A percentile compares a stretch with the other conserved stretches of the same genome.
Conservation (phyloP, 2,329 filamentous ascomycete genomes). For the Akanthomyces uredinophilus region DNA sequence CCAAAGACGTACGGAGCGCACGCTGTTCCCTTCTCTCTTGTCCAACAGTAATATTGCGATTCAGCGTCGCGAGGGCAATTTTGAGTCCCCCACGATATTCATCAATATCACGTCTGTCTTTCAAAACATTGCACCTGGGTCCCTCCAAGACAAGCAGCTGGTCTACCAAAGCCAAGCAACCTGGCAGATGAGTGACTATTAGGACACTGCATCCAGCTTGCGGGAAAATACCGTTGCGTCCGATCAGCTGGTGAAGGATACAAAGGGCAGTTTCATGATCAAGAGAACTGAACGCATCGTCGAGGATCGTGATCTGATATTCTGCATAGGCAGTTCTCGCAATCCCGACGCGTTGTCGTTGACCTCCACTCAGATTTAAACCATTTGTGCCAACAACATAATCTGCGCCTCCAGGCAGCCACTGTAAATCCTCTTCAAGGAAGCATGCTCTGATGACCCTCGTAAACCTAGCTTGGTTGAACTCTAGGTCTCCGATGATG, state of each 20-base stretch:
- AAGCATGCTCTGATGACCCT: neutral
- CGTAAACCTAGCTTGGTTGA: neutral
- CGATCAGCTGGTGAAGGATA: neutral
- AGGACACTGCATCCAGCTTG: neutral
- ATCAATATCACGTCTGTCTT: neutral
- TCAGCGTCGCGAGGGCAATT: neutral
- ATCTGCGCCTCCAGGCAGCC: neutral
- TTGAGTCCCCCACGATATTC: neutral
- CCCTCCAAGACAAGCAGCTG: neutral
- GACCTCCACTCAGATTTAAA: neutral
- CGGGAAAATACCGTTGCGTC: neutral
- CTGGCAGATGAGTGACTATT: neutral
- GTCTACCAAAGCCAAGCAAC: neutral
- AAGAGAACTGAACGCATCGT: conserved; percentile 16
- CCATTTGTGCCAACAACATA: neutral
- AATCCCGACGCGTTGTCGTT: conserved; percentile 7
- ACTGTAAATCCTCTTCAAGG: neutral
- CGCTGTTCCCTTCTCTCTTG: neutral
- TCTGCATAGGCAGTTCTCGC: conserved; percentile 13
- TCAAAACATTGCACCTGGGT: neutral
- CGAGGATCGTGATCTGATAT: neutral
- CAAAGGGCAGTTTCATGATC: neutral
- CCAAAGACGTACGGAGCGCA: neutral
- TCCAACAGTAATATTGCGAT: neutral
- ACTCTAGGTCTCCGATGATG: neutral